Percentiles rank a stretch among this genome's conserved stretches.
Evolutionary conservation across 371 early-diverging fungal genomes (phyloP).

Genomic region (Dichotomocladium elegans): DNA sequence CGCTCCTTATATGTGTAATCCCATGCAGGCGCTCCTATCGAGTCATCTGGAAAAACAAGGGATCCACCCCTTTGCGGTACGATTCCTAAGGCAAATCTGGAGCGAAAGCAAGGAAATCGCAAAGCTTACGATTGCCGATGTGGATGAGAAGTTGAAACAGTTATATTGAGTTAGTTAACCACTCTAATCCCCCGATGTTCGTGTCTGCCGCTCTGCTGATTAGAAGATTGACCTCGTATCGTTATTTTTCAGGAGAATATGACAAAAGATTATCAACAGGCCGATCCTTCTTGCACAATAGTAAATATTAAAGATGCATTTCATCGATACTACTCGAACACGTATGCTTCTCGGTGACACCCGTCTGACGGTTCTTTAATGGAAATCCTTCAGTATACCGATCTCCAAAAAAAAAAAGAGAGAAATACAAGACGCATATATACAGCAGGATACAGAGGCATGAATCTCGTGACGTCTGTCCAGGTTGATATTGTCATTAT

Average conservation of each 20-base stretch:
- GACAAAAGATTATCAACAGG: neutral
- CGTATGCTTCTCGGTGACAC: too few relatives aligned
- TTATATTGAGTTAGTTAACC: neutral
- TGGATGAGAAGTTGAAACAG: conserved; percentile 6
- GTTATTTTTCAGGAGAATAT: neutral
- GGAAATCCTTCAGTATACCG: too few relatives aligned
- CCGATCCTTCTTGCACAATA: neutral
- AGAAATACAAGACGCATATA: neutral
- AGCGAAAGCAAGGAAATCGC: conserved; percentile 21
- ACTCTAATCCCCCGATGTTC: too few relatives aligned
- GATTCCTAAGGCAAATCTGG: conserved; percentile 22
- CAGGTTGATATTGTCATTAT: too few relatives aligned
- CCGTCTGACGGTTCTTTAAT: too few relatives aligned
- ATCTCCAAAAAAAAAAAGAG: neutral
- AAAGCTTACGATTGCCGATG: conserved; percentile 8
- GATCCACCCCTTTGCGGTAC: conserved; percentile 15
- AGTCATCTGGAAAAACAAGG: neutral
- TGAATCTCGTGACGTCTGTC: too few relatives aligned
- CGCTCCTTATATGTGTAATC: neutral
- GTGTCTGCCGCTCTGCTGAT: too few relatives aligned
- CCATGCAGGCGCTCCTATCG: neutral
- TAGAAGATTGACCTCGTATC: too few relatives aligned
- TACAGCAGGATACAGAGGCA: neutral
- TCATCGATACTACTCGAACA: too few relatives aligned
- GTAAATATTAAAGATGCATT: neutral